These are phyloP conservation scores for Croton setiger DNA, from an alignment of 441 rosid species.

Conservation along the genomic window DNA sequence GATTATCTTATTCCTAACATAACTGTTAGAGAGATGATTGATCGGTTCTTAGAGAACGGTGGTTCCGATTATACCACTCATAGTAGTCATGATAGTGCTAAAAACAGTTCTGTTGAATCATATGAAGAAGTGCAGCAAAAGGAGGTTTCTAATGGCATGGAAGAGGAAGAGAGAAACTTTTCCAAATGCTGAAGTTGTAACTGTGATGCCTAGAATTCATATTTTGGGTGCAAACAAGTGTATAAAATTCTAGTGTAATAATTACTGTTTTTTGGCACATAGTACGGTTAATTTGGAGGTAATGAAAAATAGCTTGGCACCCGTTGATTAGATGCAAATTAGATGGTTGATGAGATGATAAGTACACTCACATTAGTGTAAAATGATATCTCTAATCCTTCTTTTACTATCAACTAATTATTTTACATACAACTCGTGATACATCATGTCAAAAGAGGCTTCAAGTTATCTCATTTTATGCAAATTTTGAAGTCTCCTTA, in stretches of 20 bases:
- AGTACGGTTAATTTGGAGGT: too few species aligned
- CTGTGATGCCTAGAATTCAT: too few species aligned
- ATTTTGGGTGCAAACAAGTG: too few species aligned
- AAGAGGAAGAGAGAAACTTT: too few species aligned
- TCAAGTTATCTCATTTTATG: not conserved
- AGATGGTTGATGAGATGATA: too few species aligned
- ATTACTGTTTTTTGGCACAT: too few species aligned
- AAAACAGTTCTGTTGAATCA: slow-evolving; percentile 38
- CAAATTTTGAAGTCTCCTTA: not conserved
- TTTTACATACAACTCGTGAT: not conserved
- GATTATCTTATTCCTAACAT: slow-evolving; percentile 79
- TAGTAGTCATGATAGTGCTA: slow-evolving; percentile 57
- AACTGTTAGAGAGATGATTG: slow-evolving; percentile 74
- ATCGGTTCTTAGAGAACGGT: slow-evolving; percentile 49
- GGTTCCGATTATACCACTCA: slow-evolving; percentile 32
- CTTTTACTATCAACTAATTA: not conserved
- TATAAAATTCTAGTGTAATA: too few species aligned
- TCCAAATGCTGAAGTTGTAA: too few species aligned
- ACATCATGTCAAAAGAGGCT: not conserved
- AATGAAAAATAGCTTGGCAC: too few species aligned
- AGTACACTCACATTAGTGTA: not conserved
- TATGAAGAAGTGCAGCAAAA: too few species aligned
- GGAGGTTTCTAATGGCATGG: too few species aligned
- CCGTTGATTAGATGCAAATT: too few species aligned
- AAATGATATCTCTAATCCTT: not conserved